Evolutionary conservation across 75 land plant species (phyloP), one percentile per base, ranked within the genome.

Genomic region (Selaginella tamariscina): DNA sequence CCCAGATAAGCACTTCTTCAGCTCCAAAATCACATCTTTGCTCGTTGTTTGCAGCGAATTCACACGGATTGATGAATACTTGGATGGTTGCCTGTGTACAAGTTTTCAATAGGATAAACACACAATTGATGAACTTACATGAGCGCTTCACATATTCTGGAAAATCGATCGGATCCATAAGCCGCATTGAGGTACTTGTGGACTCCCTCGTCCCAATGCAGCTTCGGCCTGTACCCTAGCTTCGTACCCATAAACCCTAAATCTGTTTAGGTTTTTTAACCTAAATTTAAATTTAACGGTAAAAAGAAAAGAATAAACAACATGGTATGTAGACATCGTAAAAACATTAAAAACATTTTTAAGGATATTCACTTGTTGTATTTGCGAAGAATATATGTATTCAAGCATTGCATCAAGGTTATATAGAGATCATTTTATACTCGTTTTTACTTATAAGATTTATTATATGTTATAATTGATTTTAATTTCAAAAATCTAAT

Each of bases 61-160:
- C 64, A 93, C 90, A 28, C 98, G 90, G n/a, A 93, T 77, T 68
- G 88, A 89, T 39, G 91, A 78, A 55, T 84, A 80, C 27, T 74
- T 79, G 2, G 91, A 86, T 29, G 98, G 98, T n/a, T 78, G 78
- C 76, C 97, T 91, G 81, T 15, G 49, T 39, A 5, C 49, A 39
- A 39, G 49, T 15, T 5, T 39, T 39, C 49, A 5, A 39, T 39
- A 39, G 49, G 49, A 39, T 15, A 39, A 39, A 39, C 15, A 5
- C 15, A 39, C 15, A 5, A 5, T 39, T 39, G 11, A 5, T 5
- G 15, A 39, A 39, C 49, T 39, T 39, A 39, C 49, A 15, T 39
- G 49, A 39, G 49, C 49, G 49, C 49, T 5, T 39, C 49, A 39
- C 49, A 39, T 5, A 39, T 39, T 39, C 49, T 5, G 15, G 49